These are phyloP conservation scores for Maudiozyma turicensis DNA, from an alignment of 805 yeast genomes.

Conservation along the genomic window DNA sequence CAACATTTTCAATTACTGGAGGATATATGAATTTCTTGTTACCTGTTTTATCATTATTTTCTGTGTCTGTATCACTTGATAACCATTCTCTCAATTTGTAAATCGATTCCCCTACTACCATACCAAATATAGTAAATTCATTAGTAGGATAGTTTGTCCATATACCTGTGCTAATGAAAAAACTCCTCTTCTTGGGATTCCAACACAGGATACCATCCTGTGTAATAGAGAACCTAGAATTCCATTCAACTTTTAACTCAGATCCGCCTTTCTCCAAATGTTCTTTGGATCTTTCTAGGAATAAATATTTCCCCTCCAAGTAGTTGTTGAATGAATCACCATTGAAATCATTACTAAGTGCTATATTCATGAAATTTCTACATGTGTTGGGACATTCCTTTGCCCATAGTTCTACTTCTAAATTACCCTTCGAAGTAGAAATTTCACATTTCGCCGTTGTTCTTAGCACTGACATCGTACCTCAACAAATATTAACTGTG, in stretches of 20 bases:
- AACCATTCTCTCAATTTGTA: constrained; percentile 43
- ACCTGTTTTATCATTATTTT: constrained; percentile 16
- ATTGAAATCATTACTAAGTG: constrained; percentile 35
- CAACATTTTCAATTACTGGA: constrained; percentile 32
- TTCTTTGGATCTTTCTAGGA: background rate
- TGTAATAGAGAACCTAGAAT: constrained; percentile 41
- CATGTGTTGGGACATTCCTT: constrained; percentile 49
- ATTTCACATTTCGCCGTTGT: constrained; percentile 52
- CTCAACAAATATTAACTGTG: no score
- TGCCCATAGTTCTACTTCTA: constrained; percentile 60
- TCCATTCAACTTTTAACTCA: constrained; percentile 32
- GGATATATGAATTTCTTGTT: constrained; percentile 44
- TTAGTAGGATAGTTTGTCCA: constrained; percentile 37
- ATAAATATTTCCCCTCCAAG: background rate
- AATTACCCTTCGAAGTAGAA: constrained; percentile 46
- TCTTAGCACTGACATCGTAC: constrained; percentile 35
- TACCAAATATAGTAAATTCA: constrained; percentile 44
- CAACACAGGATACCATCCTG: constrained; percentile 49
- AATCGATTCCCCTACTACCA: constrained; percentile 45
- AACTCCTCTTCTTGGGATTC: constrained; percentile 29
- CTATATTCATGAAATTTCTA: constrained; percentile 39
- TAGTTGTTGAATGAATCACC: constrained; percentile 30
- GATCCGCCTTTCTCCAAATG: background rate
- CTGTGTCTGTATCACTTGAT: constrained; percentile 35
- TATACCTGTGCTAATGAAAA: constrained; percentile 41